These are phyloP conservation scores for Vachellia collinsii DNA, from an alignment of 306 rosid species.

Conservation along the genomic window DNA sequence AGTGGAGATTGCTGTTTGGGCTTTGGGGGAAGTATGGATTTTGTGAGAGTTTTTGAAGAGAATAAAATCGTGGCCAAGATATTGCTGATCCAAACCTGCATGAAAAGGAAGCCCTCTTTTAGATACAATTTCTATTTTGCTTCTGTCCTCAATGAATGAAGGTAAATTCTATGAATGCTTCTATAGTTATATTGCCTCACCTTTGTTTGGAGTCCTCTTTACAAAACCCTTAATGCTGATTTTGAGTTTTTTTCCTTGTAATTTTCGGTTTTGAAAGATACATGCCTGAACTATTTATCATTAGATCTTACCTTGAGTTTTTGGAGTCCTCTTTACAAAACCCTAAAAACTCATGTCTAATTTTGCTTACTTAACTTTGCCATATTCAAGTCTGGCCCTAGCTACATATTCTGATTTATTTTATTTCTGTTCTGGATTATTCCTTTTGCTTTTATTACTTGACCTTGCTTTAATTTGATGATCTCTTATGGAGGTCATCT, in stretches of 20 bases:
- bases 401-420: too few species aligned
- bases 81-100: slow-evolving; percentile 81
- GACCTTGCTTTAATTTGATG: too few species aligned
- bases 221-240: neutral
- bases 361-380: too few species aligned
- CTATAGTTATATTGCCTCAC: neutral
- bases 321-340: too few species aligned
- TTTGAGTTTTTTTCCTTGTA: neutral
- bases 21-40: slow-evolving; percentile 15
- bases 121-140: slow-evolving; percentile 47
- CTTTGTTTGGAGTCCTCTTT: too few species aligned
- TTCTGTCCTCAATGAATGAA: neutral
- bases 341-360: too few species aligned
- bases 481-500: too few species aligned
- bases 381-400: too few species aligned
- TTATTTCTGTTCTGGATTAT: too few species aligned
- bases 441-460: too few species aligned
- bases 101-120: slow-evolving; percentile 82
- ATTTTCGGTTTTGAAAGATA: neutral
- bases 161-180: neutral
- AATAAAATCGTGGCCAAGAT: slow-evolving; percentile 58
- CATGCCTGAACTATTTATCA: neutral
- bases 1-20: too few species aligned
- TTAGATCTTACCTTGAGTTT: neutral
- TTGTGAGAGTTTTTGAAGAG: slow-evolving; percentile 73